Conservation (phyloP, 345 rosid species). For the Atalantia buxifolia region DNA sequence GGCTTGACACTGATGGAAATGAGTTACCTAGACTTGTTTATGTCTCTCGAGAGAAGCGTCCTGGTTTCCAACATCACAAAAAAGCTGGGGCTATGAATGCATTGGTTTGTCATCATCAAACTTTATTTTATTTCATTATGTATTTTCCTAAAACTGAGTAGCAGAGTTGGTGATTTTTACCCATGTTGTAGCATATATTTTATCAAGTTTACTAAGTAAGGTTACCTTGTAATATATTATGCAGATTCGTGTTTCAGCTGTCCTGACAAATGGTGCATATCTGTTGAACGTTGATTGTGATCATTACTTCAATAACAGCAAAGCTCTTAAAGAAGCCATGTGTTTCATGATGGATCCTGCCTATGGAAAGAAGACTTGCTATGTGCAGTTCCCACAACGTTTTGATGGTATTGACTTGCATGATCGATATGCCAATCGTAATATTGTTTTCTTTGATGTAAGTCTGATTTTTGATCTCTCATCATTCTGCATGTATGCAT, state of each 20-base stretch:
- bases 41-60: constrained; percentile 99
- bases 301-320: constrained; percentile 99
- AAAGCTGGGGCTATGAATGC: constrained; percentile 99
- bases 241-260: constrained; percentile 99
- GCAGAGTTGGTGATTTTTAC: not conserved
- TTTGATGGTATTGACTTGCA: constrained; percentile 99
- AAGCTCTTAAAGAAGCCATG: constrained; percentile 99
- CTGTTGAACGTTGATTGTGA: constrained; percentile 98
- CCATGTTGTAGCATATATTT: not conserved
- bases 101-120: constrained; percentile 55
- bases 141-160: not conserved
- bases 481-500: not conserved
- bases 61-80: constrained; percentile 99
- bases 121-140: not conserved
- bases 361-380: constrained; percentile 88
- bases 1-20: constrained; percentile 97
- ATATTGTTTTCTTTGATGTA: constrained; percentile 98
- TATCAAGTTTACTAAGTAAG: constrained; percentile 12
- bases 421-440: constrained; percentile 99
- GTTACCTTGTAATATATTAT: constrained; percentile 24
- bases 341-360: constrained; percentile 99
- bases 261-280: constrained; percentile 96
- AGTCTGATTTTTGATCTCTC: constrained; percentile 24
- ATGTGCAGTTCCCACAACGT: constrained; percentile 98
- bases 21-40: constrained; percentile 98